These are phyloP conservation scores for Gymnopilus junonius DNA, from an alignment of 768 basidiomycete genomes.

Conservation along the genomic window DNA sequence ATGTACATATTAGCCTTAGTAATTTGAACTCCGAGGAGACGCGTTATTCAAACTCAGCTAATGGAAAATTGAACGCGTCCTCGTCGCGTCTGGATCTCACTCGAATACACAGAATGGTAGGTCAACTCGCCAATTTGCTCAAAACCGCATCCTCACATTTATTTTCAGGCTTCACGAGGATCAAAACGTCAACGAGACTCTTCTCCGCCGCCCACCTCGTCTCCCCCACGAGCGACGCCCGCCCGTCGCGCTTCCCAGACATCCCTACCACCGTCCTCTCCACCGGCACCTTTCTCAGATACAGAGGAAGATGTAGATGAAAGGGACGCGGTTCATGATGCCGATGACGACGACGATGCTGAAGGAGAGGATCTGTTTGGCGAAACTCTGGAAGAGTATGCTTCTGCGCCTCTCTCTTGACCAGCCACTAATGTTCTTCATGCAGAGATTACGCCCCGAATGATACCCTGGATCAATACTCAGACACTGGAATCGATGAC, in stretches of 20 bases:
- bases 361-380: constrained; percentile 94
- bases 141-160: constrained; percentile 9
- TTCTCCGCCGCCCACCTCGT: constrained; percentile 55
- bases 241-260: constrained; percentile 65
- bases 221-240: constrained; percentile 46
- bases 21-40: constrained; percentile 40
- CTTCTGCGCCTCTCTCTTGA: constrained; percentile 8
- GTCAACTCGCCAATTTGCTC: constrained; percentile 21
- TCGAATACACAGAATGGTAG: constrained; percentile 40
- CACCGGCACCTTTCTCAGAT: constrained; percentile 83
- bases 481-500: constrained; percentile 86
- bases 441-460: constrained; percentile 86
- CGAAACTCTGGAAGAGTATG: constrained; percentile 73
- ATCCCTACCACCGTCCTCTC: constrained; percentile 86
- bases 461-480: constrained; percentile 83
- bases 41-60: constrained; percentile 30
- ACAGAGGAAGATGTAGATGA: constrained; percentile 83
- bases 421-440: constrained; percentile 8
- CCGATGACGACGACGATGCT: constrained; percentile 76
- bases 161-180: constrained; percentile 47
- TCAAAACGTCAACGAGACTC: constrained; percentile 67
- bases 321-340: constrained; percentile 64
- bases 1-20: constrained; percentile 19
- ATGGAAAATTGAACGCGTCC: constrained; percentile 42
- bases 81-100: constrained; percentile 38